Evolutionary conservation across 208 protist genomes (phyloP).

Genomic region (Leishmania lainsoni): DNA sequence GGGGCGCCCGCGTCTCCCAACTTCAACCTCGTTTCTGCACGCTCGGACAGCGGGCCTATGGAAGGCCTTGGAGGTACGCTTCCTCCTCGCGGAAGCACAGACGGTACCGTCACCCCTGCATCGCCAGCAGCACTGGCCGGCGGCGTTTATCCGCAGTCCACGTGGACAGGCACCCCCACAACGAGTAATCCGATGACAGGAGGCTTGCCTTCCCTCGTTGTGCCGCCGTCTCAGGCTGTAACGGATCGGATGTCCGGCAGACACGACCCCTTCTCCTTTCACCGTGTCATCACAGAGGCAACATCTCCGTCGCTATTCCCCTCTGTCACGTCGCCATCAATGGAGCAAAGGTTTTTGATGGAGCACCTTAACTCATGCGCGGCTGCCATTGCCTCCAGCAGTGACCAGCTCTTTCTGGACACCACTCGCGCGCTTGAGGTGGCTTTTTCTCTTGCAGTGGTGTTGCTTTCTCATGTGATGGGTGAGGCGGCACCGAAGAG

Average conservation of each 20-base stretch:
- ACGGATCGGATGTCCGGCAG: slow-evolving; percentile 5
- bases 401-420: slow-evolving; percentile 21
- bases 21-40: not conserved
- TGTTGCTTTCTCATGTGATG: slow-evolving; percentile 35
- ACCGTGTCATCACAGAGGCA: not conserved
- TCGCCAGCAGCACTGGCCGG: not conserved
- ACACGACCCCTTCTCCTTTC: not conserved
- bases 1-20: not conserved
- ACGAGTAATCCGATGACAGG: not conserved
- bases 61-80: not conserved
- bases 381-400: slow-evolving; percentile 13
- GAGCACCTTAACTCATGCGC: slow-evolving; percentile 20
- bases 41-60: slow-evolving; percentile 5
- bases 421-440: slow-evolving; percentile 24
- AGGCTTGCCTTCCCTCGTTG: slow-evolving; percentile 18
- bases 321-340: slow-evolving; percentile 8
- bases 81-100: slow-evolving; percentile 11
- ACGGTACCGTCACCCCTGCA: not conserved
- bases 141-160: not conserved
- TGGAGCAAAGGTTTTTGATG: slow-evolving; percentile 19
- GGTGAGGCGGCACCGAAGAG: slow-evolving; percentile 21
- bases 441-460: slow-evolving; percentile 28
- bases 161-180: not conserved
- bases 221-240: slow-evolving; percentile 6
- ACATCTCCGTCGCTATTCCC: slow-evolving; percentile 15